phyloP scores from a whole-genome alignment of 306 rosid genomes.

The Mimosa pudica region DNA sequence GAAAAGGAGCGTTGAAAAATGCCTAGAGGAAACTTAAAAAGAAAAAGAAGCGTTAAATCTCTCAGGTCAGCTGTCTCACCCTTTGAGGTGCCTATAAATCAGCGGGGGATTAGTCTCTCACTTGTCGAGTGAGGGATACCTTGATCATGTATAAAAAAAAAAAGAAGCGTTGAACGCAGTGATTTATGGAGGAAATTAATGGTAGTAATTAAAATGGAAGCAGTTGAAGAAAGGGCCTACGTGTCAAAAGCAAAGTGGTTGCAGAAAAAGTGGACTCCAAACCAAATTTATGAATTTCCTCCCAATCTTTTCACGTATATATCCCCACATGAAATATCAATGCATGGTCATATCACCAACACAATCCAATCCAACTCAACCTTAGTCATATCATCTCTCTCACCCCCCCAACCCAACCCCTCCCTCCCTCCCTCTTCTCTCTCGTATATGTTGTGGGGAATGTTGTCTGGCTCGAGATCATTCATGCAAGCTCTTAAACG shows the following conservation, averaged over 20 bases:
- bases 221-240: constrained; percentile 30
- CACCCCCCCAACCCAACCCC: constrained; percentile 35
- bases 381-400: constrained; percentile 25
- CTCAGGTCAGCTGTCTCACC: too few species aligned
- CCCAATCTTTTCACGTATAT: constrained; percentile 48
- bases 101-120: too few species aligned
- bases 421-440: constrained; percentile 37
- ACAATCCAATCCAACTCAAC: background rate
- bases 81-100: too few species aligned
- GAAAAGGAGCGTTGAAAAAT: constrained; percentile 1
- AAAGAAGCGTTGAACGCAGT: background rate
- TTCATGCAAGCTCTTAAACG: constrained; percentile 50
- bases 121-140: too few species aligned
- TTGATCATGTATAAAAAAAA: too few species aligned
- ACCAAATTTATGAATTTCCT: constrained; percentile 42
- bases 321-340: constrained; percentile 56
- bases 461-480: constrained; percentile 77
- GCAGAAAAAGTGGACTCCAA: constrained; percentile 58
- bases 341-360: constrained; percentile 72
- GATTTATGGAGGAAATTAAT: constrained; percentile 15
- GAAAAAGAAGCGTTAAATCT: background rate
- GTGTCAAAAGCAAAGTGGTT: constrained; percentile 54
- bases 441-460: constrained; percentile 68
- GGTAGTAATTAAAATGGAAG: constrained; percentile 10
- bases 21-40: background rate